Conservation (phyloP, 306 rosid genomes). For the Pterocarpus santalinus region DNA sequence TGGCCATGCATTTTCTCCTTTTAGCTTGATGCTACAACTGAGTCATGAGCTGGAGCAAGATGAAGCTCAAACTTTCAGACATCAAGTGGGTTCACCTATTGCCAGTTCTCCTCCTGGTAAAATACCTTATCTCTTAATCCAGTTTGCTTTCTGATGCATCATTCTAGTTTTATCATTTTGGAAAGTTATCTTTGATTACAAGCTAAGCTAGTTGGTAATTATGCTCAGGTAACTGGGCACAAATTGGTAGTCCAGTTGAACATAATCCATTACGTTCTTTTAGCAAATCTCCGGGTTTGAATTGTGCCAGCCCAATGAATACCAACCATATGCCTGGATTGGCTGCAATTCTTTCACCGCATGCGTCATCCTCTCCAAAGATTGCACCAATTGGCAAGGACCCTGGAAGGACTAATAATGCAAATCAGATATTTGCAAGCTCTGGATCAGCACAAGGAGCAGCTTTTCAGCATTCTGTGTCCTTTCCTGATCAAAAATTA, state of each 20-base stretch:
- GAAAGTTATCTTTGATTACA: slow-evolving; percentile 33
- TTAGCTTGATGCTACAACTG: slow-evolving; percentile 89
- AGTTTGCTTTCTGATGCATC: slow-evolving; percentile 18
- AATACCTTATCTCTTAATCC: slow-evolving; percentile 30
- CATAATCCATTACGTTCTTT: slow-evolving; percentile 69
- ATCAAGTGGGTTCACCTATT: slow-evolving; percentile 86
- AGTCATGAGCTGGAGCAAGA: slow-evolving; percentile 93
- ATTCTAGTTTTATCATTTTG: slow-evolving; percentile 27
- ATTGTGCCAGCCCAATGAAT: slow-evolving; percentile 70
- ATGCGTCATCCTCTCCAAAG: slow-evolving; percentile 71
- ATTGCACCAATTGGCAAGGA: slow-evolving; percentile 95
- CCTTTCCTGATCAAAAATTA: slow-evolving; percentile 73
- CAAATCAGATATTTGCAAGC: slow-evolving; percentile 59
- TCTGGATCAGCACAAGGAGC: slow-evolving; percentile 64
- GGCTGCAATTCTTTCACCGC: slow-evolving; percentile 85
- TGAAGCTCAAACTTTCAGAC: slow-evolving; percentile 72
- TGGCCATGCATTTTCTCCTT: slow-evolving; percentile 14
- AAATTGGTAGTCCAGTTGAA: slow-evolving; percentile 82
- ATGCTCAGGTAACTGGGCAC: slow-evolving; percentile 83
- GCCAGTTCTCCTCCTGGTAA: slow-evolving; percentile 94
- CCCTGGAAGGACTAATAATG: slow-evolving; percentile 62
- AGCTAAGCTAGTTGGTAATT: slow-evolving; percentile 35
- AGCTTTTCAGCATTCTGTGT: slow-evolving; percentile 68
- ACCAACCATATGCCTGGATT: slow-evolving; percentile 81
- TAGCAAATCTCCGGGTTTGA: slow-evolving; percentile 77